Percentiles rank a stretch among this genome's conserved stretches.
These are phyloP conservation scores for Lactarius hengduanensis DNA, from an alignment of 768 basidiomycete genomes.

Conservation along the genomic window DNA sequence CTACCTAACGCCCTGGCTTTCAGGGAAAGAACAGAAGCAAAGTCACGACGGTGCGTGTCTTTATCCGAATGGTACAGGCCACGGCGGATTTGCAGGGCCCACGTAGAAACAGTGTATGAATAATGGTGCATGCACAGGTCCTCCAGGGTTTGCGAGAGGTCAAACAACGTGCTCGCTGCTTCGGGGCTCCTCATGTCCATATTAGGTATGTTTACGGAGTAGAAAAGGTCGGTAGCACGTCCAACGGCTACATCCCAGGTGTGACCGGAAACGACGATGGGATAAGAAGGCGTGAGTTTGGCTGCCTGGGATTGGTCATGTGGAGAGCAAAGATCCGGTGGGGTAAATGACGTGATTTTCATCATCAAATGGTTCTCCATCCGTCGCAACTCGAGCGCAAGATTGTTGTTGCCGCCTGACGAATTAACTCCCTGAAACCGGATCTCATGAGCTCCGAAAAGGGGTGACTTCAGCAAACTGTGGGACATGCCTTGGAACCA, in stretches of 20 bases:
- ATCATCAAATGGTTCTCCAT: conserved; percentile 21
- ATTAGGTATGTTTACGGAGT: conserved; percentile 9
- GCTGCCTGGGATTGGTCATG: conserved; percentile 16
- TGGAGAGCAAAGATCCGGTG: conserved; percentile 19
- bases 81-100: conserved; percentile 18
- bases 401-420: conserved; percentile 4
- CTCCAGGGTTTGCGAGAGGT: conserved; percentile 20
- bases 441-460: conserved; percentile 4
- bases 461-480: not conserved
- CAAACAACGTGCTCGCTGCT: conserved; percentile 14
- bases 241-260: conserved; percentile 19
- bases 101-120: conserved; percentile 14
- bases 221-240: conserved; percentile 17
- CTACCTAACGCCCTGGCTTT: conserved; percentile 13
- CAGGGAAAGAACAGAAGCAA: conserved; percentile 14
- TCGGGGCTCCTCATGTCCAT: conserved; percentile 12
- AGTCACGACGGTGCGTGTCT: conserved; percentile 23
- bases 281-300: conserved; percentile 18
- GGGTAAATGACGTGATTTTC: conserved; percentile 12
- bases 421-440: conserved; percentile 8
- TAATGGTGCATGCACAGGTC: conserved; percentile 23
- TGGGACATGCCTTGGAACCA: conserved; percentile 11
- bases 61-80: conserved; percentile 17
- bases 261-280: conserved; percentile 13
- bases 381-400: conserved; percentile 20